Evolutionary conservation across 108 stramenopile genomes (phyloP).

Genomic region (Cyclotella cryptica): DNA sequence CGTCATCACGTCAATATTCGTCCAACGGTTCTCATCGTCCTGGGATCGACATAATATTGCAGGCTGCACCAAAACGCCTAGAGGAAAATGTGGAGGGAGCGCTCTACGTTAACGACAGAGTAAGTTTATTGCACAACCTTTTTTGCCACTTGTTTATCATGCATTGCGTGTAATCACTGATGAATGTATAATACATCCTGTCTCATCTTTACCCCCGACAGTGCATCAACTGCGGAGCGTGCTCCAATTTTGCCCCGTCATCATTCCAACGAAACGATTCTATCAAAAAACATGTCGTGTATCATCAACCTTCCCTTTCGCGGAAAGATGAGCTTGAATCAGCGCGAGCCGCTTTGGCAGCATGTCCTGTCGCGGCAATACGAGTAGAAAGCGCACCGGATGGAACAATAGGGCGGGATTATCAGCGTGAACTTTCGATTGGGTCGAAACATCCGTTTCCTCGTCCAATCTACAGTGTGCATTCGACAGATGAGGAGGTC

Average conservation of each 20-base stretch:
- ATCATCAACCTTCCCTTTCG: conserved; percentile 35
- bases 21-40: not conserved
- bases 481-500: not conserved
- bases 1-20: too few species aligned
- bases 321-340: conserved; percentile 49
- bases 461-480: conserved; percentile 28
- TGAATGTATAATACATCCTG: not conserved
- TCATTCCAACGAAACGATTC: conserved; percentile 47
- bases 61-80: conserved; percentile 56
- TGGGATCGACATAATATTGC: not conserved
- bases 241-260: conserved; percentile 64
- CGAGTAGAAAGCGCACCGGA: conserved; percentile 57
- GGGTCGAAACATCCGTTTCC: conserved; percentile 58
- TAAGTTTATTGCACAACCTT: not conserved
- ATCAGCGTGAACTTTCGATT: conserved; percentile 43
- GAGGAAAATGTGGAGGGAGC: conserved; percentile 66
- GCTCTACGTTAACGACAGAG: conserved; percentile 71
- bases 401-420: conserved; percentile 36
- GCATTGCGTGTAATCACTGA: not conserved
- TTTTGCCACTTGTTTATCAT: conserved; percentile 5
- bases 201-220: not conserved
- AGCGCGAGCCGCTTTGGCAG: conserved; percentile 70
- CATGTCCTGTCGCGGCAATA: conserved; percentile 83
- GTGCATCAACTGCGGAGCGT: conserved; percentile 82
- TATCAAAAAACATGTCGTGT: conserved; percentile 53